Conservation (phyloP, 805 yeast genomes). For the Brettanomyces nanus region DNA sequence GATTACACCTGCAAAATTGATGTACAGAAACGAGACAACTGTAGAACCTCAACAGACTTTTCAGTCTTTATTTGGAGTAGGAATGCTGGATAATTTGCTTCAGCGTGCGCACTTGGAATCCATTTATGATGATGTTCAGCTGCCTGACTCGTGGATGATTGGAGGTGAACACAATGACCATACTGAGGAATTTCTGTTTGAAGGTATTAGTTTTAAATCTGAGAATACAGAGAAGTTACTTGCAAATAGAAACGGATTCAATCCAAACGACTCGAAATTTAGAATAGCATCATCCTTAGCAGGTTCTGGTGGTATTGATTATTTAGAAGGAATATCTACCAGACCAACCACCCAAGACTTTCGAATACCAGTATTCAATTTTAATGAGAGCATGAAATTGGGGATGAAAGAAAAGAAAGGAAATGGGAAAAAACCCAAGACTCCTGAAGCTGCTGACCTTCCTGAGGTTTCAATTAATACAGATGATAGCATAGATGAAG, state of each 20-base stretch:
- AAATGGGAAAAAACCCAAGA: not conserved
- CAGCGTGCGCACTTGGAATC: not conserved
- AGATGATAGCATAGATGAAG: not conserved
- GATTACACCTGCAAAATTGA: not conserved
- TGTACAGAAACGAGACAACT: not conserved
- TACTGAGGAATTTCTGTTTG: too few relatives aligned
- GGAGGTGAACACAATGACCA: not conserved
- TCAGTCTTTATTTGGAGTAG: not conserved
- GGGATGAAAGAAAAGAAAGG: not conserved
- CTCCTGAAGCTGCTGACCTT: not conserved
- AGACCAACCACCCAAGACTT: not conserved
- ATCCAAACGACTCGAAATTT: not conserved
- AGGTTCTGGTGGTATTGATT: not conserved
- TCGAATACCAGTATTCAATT: not conserved
- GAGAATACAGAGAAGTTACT: conserved; percentile 1
- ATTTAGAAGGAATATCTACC: not conserved
- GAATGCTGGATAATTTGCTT: not conserved
- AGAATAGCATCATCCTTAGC: not conserved
- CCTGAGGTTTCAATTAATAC: not conserved
- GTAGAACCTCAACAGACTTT: not conserved
- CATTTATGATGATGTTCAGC: not conserved
- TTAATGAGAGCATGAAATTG: not conserved
- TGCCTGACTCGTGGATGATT: not conserved
- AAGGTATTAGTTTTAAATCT: not conserved
- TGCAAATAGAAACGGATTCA: not conserved